phyloP scores from a whole-genome alignment of 108 stramenopile species.

The Thalassiosira profunda region DNA sequence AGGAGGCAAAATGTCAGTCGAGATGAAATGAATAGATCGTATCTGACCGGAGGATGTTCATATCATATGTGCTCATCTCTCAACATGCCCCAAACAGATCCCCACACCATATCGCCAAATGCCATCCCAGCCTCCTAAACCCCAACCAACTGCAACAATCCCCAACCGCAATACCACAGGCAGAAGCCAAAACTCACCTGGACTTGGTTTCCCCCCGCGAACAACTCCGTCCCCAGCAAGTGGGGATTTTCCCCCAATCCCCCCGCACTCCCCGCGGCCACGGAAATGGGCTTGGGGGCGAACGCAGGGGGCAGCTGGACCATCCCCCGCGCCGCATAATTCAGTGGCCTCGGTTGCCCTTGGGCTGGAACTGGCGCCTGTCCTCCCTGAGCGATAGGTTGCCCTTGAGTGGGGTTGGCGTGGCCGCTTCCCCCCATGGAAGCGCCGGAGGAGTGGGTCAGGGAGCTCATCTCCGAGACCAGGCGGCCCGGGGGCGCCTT shows the following conservation, averaged over 20 bases:
- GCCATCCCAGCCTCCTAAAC: no score
- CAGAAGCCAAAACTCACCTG: no score
- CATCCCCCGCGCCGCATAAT: conserved; percentile 4
- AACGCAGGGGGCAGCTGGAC: conserved; percentile 13
- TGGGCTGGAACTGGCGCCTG: neutral
- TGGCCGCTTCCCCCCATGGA: neutral
- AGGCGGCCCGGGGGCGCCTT: neutral
- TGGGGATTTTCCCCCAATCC: neutral
- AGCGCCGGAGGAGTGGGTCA: conserved; percentile 8
- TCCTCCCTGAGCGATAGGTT: neutral
- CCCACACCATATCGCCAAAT: no score
- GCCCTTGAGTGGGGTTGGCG: neutral
- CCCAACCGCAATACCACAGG: no score
- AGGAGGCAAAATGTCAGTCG: no score
- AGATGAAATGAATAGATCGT: no score
- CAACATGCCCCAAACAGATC: no score
- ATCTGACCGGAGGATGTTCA: no score
- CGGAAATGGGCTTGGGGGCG: neutral
- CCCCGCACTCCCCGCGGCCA: neutral
- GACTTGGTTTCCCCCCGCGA: no score
- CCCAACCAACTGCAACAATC: no score
- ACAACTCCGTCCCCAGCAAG: no score
- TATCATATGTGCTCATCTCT: no score
- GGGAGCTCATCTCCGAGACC: neutral
- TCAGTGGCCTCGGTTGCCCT: neutral